Evolutionary conservation across 108 stramenopile species (phyloP).

Genomic region (Seminavis robusta): DNA sequence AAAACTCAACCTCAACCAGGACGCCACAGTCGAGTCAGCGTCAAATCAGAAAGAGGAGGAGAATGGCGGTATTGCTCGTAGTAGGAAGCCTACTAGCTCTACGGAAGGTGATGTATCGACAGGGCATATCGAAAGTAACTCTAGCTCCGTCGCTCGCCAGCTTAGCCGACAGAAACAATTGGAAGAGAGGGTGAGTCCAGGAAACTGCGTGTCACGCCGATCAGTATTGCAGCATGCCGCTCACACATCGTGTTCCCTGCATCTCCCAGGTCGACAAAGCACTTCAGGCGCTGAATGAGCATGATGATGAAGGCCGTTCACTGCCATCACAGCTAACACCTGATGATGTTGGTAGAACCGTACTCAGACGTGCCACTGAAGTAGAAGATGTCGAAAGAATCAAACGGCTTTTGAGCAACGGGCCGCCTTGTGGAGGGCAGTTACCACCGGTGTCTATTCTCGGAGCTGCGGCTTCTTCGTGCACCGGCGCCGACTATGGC

Average conservation of each 20-base stretch:
- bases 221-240: no score
- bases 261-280: conserved; percentile 43
- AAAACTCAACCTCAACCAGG: no score
- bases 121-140: no score
- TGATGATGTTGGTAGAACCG: conserved; percentile 55
- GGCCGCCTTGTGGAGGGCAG: neutral
- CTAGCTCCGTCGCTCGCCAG: conserved; percentile 15
- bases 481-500: neutral
- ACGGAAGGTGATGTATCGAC: no score
- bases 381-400: conserved; percentile 52
- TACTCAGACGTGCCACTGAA: conserved; percentile 49
- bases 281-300: conserved; percentile 46
- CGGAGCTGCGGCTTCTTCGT: neutral
- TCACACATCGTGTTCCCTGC: no score
- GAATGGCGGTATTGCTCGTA: no score
- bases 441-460: neutral
- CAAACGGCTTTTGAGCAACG: conserved; percentile 38
- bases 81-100: no score
- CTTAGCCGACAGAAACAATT: conserved; percentile 39
- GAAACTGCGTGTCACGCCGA: no score
- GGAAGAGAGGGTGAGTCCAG: conserved; percentile 13
- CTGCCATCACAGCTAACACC: conserved; percentile 34
- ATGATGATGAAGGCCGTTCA: conserved; percentile 57
- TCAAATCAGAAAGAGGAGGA: no score
- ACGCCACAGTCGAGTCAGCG: no score